Percentiles rank a stretch among this genome's conserved stretches.
Evolutionary conservation across 2,329 filamentous ascomycete genomes (phyloP).

Genomic region (Nigrograna mackinnonii): DNA sequence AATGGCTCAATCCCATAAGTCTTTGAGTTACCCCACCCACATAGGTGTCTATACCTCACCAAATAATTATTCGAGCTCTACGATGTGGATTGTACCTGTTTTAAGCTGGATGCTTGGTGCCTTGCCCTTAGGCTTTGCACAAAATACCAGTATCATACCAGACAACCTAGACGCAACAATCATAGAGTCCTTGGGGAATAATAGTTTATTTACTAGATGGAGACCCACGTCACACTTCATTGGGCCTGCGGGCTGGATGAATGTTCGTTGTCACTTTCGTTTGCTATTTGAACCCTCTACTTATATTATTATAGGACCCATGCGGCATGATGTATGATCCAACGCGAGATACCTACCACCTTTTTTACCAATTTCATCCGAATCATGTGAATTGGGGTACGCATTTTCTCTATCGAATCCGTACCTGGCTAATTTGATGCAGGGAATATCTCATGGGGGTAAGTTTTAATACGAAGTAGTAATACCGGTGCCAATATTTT

Average conservation of each 20-base stretch:
- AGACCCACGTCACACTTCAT: slow-evolving; percentile 50
- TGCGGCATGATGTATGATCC: slow-evolving; percentile 57
- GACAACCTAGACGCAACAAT: slow-evolving; percentile 27
- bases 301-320: slow-evolving; percentile 44
- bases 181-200: slow-evolving; percentile 45
- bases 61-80: no score
- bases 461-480: background rate
- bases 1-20: no score
- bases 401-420: background rate
- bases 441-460: slow-evolving; percentile 46
- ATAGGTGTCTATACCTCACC: no score
- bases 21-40: no score
- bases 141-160: no score
- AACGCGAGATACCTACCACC: slow-evolving; percentile 51
- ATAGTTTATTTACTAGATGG: slow-evolving; percentile 54
- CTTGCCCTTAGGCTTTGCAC: no score
- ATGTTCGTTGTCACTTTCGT: slow-evolving; percentile 25
- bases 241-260: slow-evolving; percentile 54
- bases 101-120: no score
- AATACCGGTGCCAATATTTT: slow-evolving; percentile 34
- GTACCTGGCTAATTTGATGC: slow-evolving; percentile 5
- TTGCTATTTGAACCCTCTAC: background rate
- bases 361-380: slow-evolving; percentile 58
- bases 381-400: slow-evolving; percentile 51
- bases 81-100: no score